Percentiles rank a stretch among this genome's conserved stretches.
Evolutionary conservation across 768 basidiomycete genomes (phyloP).

Genomic region (Boletus coccyginus): DNA sequence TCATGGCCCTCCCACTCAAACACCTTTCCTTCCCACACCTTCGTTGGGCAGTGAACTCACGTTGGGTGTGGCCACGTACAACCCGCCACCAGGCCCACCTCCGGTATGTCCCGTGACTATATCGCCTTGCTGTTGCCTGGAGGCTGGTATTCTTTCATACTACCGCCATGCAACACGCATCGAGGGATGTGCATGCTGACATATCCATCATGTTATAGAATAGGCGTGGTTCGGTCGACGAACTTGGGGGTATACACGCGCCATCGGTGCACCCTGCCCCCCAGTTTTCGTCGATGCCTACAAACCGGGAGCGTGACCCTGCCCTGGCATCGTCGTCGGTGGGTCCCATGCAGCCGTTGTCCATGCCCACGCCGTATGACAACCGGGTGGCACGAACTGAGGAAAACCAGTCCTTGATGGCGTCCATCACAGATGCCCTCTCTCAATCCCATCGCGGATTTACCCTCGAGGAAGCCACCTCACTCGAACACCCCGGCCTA

Average conservation of each 20-base stretch:
- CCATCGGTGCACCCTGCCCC: not conserved
- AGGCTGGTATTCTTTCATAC: slow-evolving; percentile 8
- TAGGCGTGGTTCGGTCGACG: slow-evolving; percentile 24
- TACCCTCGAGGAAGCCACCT: slow-evolving; percentile 24
- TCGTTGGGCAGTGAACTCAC: slow-evolving; percentile 32
- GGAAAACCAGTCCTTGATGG: slow-evolving; percentile 35
- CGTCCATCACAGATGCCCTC: slow-evolving; percentile 39
- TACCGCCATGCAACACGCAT: slow-evolving; percentile 13
- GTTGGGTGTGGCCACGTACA: slow-evolving; percentile 14
- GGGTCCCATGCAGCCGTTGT: slow-evolving; percentile 1
- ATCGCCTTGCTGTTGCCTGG: slow-evolving; percentile 20
- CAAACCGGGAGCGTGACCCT: slow-evolving; percentile 41
- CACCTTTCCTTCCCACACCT: slow-evolving; percentile 31
- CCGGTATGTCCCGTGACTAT: slow-evolving; percentile 16
- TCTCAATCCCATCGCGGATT: slow-evolving; percentile 24
- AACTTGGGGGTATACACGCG: slow-evolving; percentile 24
- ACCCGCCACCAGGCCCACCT: slow-evolving; percentile 8
- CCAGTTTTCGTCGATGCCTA: slow-evolving; percentile 64
- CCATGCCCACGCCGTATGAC: slow-evolving; percentile 8
- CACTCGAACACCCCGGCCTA: slow-evolving; percentile 14
- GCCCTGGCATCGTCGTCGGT: slow-evolving; percentile 12
- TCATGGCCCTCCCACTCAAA: not conserved
- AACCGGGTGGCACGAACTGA: slow-evolving; percentile 9
- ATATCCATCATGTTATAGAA: slow-evolving; percentile 6
- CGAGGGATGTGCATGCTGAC: slow-evolving; percentile 11